Evolutionary conservation across 345 rosid species (phyloP).

Genomic region (Aquilaria yunnanensis): DNA sequence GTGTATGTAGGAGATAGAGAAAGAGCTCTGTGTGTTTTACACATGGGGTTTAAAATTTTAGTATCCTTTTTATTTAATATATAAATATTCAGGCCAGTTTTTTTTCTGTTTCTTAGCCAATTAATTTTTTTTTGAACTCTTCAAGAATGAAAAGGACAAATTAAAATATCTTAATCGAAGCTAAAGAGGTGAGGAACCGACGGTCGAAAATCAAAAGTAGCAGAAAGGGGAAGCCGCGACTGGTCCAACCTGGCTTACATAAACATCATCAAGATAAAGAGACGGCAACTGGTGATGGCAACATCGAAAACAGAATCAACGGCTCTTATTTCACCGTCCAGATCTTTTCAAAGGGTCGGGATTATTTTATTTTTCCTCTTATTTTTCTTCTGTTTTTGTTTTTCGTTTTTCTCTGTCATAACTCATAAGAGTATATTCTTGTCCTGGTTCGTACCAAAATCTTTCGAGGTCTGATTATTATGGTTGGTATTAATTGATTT

Average conservation of each 20-base stretch:
- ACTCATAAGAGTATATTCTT: background rate
- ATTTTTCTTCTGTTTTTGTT: background rate
- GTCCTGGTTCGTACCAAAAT: slow-evolving; percentile 14
- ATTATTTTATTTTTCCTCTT: background rate
- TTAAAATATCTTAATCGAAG: too few relatives aligned
- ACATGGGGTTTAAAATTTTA: too few relatives aligned
- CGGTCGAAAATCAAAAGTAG: slow-evolving; percentile 34
- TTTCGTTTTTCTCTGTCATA: too few relatives aligned
- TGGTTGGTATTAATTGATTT: background rate
- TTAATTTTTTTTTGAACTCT: too few relatives aligned
- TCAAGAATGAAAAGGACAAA: too few relatives aligned
- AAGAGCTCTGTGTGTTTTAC: too few relatives aligned
- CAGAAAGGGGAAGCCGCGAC: background rate
- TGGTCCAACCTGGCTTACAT: slow-evolving; percentile 11
- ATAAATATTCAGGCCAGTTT: background rate
- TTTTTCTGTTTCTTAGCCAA: too few relatives aligned
- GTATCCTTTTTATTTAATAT: background rate
- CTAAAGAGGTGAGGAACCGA: slow-evolving; percentile 24
- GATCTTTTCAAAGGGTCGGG: slow-evolving; percentile 15
- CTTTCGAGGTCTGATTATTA: background rate
- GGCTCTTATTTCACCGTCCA: background rate
- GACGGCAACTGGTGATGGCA: background rate
- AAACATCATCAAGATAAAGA: slow-evolving; percentile 1
- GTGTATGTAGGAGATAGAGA: too few relatives aligned
- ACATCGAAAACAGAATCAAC: background rate